These are phyloP conservation scores for Posidonia australis DNA, from an alignment of 106 monocot species.

Conservation along the genomic window DNA sequence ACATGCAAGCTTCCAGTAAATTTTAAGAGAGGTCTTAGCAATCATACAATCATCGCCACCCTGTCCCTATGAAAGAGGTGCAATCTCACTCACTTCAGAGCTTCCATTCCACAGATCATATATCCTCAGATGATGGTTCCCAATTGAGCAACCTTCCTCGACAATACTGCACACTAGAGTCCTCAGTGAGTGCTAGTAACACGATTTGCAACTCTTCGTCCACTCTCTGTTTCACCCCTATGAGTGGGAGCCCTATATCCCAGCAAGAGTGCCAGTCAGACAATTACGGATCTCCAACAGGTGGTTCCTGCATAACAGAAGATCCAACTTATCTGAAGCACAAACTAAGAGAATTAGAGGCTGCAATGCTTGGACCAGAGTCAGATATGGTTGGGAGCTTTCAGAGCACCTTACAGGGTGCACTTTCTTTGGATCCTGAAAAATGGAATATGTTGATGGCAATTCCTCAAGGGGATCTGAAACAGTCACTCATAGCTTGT, in stretches of 20 bases:
- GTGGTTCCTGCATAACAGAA: conserved; percentile 67
- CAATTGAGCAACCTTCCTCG: conserved; percentile 3
- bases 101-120: conserved; percentile 10
- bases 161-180: conserved; percentile 51
- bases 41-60: conserved; percentile 15
- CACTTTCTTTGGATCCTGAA: conserved; percentile 25
- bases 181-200: conserved; percentile 21
- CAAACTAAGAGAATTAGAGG: conserved; percentile 66
- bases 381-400: conserved; percentile 28
- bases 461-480: conserved; percentile 53
- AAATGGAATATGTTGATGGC: conserved; percentile 38
- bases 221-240: conserved; percentile 26
- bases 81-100: conserved; percentile 18
- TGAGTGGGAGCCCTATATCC: conserved; percentile 41
- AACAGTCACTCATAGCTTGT: conserved; percentile 50
- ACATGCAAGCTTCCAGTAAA: conserved; percentile 16
- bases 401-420: conserved; percentile 15
- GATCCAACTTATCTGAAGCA: conserved; percentile 54
- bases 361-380: conserved; percentile 56
- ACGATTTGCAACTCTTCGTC: conserved; percentile 33
- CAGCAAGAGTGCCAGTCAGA: conserved; percentile 49
- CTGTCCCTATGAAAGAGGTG: conserved; percentile 22
- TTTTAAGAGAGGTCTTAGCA: conserved; percentile 6
- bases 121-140: conserved; percentile 18
- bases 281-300: conserved; percentile 48